These are phyloP conservation scores for Aspergillus fijiensis DNA, from an alignment of 2,329 filamentous ascomycete genomes.

Conservation along the genomic window DNA sequence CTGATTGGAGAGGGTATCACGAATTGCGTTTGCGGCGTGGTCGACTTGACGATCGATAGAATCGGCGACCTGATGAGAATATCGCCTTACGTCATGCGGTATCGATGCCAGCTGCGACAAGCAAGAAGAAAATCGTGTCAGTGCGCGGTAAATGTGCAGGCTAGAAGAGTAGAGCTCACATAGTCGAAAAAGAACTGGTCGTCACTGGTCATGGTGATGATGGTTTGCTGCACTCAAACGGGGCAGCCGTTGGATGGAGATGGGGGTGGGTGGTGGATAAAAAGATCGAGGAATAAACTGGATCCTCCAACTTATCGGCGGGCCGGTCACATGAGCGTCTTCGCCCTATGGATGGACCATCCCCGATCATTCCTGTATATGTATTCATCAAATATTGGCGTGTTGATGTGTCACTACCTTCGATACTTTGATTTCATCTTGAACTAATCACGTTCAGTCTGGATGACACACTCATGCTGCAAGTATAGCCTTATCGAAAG, in stretches of 20 bases:
- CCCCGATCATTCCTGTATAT: not conserved
- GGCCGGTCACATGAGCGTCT: slow-evolving; percentile 9
- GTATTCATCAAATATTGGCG: too few species aligned
- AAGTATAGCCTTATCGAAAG: too few species aligned
- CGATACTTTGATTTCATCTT: too few species aligned
- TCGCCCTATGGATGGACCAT: not conserved
- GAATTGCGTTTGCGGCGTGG: slow-evolving; percentile 66
- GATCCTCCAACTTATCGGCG: not conserved
- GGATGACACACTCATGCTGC: too few species aligned
- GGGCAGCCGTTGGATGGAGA: slow-evolving; percentile 1
- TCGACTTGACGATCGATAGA: slow-evolving; percentile 81
- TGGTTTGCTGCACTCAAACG: not conserved
- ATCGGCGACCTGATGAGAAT: slow-evolving; percentile 72
- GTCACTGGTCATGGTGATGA: slow-evolving; percentile 69
- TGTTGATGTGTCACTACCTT: not conserved
- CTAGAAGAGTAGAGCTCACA: slow-evolving; percentile 52
- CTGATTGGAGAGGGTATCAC: slow-evolving; percentile 65
- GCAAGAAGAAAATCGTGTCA: slow-evolving; percentile 11
- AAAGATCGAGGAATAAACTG: slow-evolving; percentile 4
- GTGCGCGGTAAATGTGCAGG: not conserved
- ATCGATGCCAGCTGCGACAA: slow-evolving; percentile 54
- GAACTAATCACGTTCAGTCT: too few species aligned
- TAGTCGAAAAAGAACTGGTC: slow-evolving; percentile 76
- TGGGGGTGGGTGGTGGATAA: slow-evolving; percentile 8
- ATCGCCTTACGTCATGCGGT: slow-evolving; percentile 66